phyloP scores from a whole-genome alignment of 2,329 filamentous ascomycete genomes.

The Alternaria alternata region DNA sequence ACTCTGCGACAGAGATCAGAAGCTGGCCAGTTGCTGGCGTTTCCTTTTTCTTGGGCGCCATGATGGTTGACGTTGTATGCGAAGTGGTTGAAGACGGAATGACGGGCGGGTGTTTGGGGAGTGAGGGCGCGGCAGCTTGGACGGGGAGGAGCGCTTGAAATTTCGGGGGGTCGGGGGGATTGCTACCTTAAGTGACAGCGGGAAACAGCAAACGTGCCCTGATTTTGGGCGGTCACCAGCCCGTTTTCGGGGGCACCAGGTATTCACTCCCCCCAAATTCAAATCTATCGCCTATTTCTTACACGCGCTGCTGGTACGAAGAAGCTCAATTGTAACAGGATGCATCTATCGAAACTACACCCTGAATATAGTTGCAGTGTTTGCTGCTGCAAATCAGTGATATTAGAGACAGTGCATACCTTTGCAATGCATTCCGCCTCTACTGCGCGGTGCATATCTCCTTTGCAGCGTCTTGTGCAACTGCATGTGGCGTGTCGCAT shows the following conservation, averaged over 20 bases:
- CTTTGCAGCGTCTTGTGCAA: constrained; percentile 5
- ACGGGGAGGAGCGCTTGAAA: neutral
- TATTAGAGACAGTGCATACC: neutral
- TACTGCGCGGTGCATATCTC: neutral
- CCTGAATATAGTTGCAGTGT: neutral
- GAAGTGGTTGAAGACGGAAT: constrained; percentile 14
- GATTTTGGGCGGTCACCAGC: constrained; percentile 6
- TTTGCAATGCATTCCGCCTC: neutral
- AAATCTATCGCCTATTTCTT: neutral
- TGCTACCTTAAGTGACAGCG: constrained; percentile 19
- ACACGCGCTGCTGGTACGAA: neutral
- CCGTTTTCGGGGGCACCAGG: constrained; percentile 5
- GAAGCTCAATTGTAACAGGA: neutral
- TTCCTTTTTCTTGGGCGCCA: constrained; percentile 44
- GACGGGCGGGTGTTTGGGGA: constrained; percentile 11
- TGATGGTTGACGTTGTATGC: constrained; percentile 22
- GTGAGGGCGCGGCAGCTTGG: constrained; percentile 7
- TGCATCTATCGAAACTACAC: neutral
- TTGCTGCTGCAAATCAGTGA: neutral
- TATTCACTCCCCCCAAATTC: neutral
- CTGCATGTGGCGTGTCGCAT: constrained; percentile 12
- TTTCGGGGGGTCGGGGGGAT: constrained; percentile 10
- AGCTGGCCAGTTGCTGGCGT: constrained; percentile 42
- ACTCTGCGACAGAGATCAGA: constrained; percentile 73
- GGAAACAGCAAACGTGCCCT: constrained; percentile 9